A percentile compares a stretch with the other conserved stretches of the same genome.
These are phyloP conservation scores for Colletotrichum sp. DNA, from an alignment of 2,329 filamentous ascomycete genomes.

Conservation along the genomic window DNA sequence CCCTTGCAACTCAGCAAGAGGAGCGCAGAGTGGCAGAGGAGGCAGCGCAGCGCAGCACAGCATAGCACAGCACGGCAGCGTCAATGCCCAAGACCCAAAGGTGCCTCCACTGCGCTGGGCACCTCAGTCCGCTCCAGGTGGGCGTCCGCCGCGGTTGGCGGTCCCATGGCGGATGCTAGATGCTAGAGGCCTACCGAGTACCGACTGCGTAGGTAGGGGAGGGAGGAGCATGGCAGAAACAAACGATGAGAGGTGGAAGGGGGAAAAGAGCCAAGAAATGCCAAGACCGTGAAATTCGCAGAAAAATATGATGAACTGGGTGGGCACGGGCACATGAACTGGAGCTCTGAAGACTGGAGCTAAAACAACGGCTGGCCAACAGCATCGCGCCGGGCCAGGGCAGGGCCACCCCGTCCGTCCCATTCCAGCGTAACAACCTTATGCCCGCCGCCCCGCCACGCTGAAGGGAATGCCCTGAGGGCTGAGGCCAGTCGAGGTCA, in stretches of 20 bases:
- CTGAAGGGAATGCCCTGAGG: not conserved
- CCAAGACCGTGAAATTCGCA: constrained; percentile 17
- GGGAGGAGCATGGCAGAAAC: not conserved
- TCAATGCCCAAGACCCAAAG: not conserved
- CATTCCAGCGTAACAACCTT: not conserved
- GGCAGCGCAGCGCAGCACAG: not conserved
- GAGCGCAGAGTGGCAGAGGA: not conserved
- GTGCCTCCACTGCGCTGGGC: not conserved
- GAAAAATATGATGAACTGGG: constrained; percentile 1
- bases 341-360: not conserved
- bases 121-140: not conserved
- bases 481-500: not conserved
- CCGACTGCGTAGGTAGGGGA: not conserved
- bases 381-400: not conserved
- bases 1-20: not conserved
- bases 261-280: constrained; percentile 15
- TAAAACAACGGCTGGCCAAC: not conserved
- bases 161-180: not conserved
- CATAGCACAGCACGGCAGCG: not conserved
- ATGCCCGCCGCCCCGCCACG: not conserved
- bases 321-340: constrained; percentile 4
- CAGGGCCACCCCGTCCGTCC: not conserved
- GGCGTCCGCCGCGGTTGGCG: not conserved
- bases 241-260: constrained; percentile 13
- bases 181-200: not conserved